phyloP scores from a whole-genome alignment of 305 asterid genomes.

The Solanum hybrid region DNA sequence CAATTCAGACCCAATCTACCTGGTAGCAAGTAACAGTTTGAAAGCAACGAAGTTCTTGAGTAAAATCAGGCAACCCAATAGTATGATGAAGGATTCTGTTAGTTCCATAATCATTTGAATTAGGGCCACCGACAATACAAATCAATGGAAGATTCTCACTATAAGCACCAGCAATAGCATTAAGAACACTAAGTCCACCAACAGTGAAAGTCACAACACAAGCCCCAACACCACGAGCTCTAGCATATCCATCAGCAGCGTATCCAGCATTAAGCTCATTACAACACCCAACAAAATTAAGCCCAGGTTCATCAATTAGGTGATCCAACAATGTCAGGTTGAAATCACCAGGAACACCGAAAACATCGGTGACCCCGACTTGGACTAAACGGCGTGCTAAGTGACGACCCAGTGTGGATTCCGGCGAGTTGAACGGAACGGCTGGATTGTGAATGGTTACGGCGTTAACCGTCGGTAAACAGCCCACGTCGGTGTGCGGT shows the following conservation, averaged over 20 bases:
- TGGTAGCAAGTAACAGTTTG: constrained; percentile 66
- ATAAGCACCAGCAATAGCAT: constrained; percentile 81
- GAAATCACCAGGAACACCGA: constrained; percentile 81
- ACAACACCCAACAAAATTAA: constrained; percentile 68
- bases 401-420: constrained; percentile 65
- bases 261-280: constrained; percentile 84
- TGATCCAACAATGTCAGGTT: constrained; percentile 67
- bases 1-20: constrained; percentile 20
- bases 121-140: constrained; percentile 86
- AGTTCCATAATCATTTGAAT: constrained; percentile 73
- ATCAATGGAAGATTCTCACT: constrained; percentile 79
- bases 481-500: constrained; percentile 8
- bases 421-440: constrained; percentile 15
- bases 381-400: constrained; percentile 62
- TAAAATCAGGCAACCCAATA: constrained; percentile 69
- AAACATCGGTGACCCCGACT: constrained; percentile 59
- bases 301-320: constrained; percentile 62
- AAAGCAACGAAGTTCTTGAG: constrained; percentile 69
- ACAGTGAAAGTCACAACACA: constrained; percentile 83
- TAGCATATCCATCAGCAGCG: constrained; percentile 81
- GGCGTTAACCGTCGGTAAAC: constrained; percentile 7
- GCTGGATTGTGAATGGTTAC: constrained; percentile 19
- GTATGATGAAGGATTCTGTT: constrained; percentile 71
- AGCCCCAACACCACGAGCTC: constrained; percentile 67
- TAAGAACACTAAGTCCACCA: constrained; percentile 70